These are phyloP conservation scores for Boletus sp. DNA, from an alignment of 1,284 basidiomycete genomes.

Conservation along the genomic window DNA sequence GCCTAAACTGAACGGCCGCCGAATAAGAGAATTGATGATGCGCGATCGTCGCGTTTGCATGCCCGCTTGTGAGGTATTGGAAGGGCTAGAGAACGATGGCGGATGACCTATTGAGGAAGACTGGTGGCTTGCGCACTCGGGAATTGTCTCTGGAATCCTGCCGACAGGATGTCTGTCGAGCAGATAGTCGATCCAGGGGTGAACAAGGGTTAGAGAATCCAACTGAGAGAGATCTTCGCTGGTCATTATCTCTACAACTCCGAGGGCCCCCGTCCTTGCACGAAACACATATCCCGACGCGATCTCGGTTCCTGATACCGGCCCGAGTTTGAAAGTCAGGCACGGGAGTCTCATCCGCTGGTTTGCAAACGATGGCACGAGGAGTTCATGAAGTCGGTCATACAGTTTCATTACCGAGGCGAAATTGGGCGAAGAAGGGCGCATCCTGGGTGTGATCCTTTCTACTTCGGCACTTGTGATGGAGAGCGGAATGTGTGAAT, in stretches of 20 bases:
- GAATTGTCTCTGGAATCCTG: not conserved
- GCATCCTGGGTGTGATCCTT: not conserved
- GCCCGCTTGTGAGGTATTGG: too few species aligned
- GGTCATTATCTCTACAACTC: not conserved
- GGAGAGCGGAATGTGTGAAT: not conserved
- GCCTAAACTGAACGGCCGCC: not conserved
- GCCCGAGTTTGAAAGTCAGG: conserved; percentile 2
- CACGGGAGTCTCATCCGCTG: conserved; percentile 3
- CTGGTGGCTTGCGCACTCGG: not conserved
- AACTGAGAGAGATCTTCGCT: conserved; percentile 4
- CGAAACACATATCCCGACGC: not conserved
- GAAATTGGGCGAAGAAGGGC: not conserved
- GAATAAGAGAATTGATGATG: not conserved
- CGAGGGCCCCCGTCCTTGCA: not conserved
- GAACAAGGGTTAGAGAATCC: conserved; percentile 6
- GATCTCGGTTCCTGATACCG: not conserved
- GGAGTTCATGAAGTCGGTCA: not conserved
- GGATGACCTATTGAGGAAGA: not conserved
- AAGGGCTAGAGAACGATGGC: not conserved
- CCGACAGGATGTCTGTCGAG: conserved; percentile 1
- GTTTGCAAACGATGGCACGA: not conserved
- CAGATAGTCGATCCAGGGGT: conserved; percentile 9
- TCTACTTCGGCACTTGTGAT: not conserved
- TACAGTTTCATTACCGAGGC: not conserved
- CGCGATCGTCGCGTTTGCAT: not conserved